Evolutionary conservation across 768 basidiomycete species (phyloP), one percentile per base, ranked within the genome.

Genomic region (Lactifluus rugatus): DNA sequence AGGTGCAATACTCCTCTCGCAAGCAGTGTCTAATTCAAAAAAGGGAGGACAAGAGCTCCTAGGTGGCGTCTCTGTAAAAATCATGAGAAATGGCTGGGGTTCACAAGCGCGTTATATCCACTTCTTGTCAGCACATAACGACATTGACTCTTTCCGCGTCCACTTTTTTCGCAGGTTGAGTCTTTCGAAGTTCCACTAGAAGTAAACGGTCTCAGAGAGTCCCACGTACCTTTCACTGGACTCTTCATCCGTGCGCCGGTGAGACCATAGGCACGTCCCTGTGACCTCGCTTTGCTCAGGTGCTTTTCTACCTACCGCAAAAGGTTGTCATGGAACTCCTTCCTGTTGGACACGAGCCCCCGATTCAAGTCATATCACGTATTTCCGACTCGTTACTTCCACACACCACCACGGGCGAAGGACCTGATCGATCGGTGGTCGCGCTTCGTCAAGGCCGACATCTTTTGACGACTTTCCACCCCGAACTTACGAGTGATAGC

Each of bases 231-330:
- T 0, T 94, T 92, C 68, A 81, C 78, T 19, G 90, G 89, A 0
- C 78, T 96, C 46, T 98, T 98, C 73, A 98, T 98, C 65, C 89
- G 94, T 44, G 94, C 94, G 48, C 94, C 94, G 0, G 89, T 86
- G 67, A 44, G 83, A 58, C 36, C 37, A 51, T 46, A 26, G 51
- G 48, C 49, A 16, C 3, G n/a, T 11, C 11, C 8, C 5, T n/a
- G 11, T 8, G 17, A 11, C 2, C 13, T 62, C 13, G 48, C 51
- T 19, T 47, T 39, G 28, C 47, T 39, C 37, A 59, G 34, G 49
- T 36, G 34, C 23, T 34, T 34, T 34, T 34, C 2, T 10, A 34
- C 25, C 47, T 41, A 16, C 19, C 8, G 1, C 6, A 23, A 58
- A 66, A 91, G 89, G 87, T 91, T 37, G 75, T 92, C 3, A 71